Percentiles rank a stretch among this genome's conserved stretches.
Conservation (phyloP, 2,329 filamentous ascomycete species). For the Penicillium sp. region DNA sequence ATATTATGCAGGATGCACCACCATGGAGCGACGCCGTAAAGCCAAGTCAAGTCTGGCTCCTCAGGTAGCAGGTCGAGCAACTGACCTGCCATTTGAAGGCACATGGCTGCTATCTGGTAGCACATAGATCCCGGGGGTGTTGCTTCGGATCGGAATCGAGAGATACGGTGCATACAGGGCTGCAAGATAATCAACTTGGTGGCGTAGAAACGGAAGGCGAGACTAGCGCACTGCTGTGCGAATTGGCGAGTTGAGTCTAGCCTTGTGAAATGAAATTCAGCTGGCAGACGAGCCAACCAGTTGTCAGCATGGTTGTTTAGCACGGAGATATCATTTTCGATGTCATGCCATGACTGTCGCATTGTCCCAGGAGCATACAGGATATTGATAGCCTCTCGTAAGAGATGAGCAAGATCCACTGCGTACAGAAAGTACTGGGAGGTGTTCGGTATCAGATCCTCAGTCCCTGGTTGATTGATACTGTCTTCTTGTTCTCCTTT, state of each 20-base stretch:
- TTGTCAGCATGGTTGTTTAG: conserved; percentile 38
- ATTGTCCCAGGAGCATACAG: conserved; percentile 41
- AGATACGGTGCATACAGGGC: conserved; percentile 43
- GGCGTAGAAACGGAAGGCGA: conserved; percentile 46
- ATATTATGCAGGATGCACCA: conserved; percentile 44
- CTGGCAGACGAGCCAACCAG: conserved; percentile 41
- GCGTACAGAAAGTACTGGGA: conserved; percentile 42
- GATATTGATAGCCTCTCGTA: conserved; percentile 37
- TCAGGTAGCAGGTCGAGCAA: conserved; percentile 39
- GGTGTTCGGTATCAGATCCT: conserved; percentile 36
- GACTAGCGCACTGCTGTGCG: conserved; percentile 34
- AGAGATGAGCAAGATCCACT: conserved; percentile 39
- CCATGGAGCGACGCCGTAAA: conserved; percentile 39
- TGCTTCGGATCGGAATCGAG: conserved; percentile 30
- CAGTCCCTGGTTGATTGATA: conserved; percentile 24
- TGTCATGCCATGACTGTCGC: conserved; percentile 37
- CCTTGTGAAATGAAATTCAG: conserved; percentile 36
- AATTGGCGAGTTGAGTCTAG: conserved; percentile 28
- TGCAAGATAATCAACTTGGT: conserved; percentile 45
- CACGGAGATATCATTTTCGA: conserved; percentile 36
- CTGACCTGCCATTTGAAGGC: conserved; percentile 37
- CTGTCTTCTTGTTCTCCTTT: conserved; percentile 19
- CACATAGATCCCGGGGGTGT: conserved; percentile 31
- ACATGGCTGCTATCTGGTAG: conserved; percentile 35
- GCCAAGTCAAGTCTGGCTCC: conserved; percentile 30